These are phyloP conservation scores for Inonotus hispidus DNA, from an alignment of 1,284 basidiomycete genomes.

Conservation along the genomic window DNA sequence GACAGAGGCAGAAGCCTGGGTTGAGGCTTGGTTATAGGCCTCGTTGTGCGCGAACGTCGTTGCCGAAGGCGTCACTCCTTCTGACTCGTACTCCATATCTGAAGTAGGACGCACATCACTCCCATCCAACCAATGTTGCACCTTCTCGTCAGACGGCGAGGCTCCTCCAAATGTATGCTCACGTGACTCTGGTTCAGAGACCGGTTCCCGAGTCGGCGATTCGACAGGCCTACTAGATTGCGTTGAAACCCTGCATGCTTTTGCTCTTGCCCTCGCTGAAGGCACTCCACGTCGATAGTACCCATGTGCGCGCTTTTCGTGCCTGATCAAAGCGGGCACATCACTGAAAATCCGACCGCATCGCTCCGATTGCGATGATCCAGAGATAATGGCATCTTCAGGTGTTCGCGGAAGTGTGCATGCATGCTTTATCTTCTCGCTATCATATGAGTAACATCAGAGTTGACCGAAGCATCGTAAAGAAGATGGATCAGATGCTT, in stretches of 20 bases:
- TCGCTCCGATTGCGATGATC: not conserved
- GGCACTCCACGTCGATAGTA: not conserved
- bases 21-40: not conserved
- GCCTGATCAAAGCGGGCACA: slow-evolving; percentile 9
- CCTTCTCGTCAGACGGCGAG: not conserved
- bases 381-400: not conserved
- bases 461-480: not conserved
- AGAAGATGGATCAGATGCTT: not conserved
- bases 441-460: not conserved
- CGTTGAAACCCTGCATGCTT: not conserved
- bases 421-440: slow-evolving; percentile 5
- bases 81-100: not conserved
- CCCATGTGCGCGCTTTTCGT: slow-evolving; percentile 12
- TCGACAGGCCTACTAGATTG: not conserved
- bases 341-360: slow-evolving; percentile 9
- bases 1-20: not conserved
- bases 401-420: not conserved
- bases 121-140: not conserved
- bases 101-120: not conserved
- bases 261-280: not conserved
- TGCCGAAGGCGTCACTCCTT: not conserved
- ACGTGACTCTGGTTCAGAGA: not conserved
- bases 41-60: not conserved
- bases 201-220: not conserved
- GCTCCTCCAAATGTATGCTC: not conserved